Base-by-base conservation (phyloP, 139 green algal genomes). In the Ostreobium quekettii region DNA sequence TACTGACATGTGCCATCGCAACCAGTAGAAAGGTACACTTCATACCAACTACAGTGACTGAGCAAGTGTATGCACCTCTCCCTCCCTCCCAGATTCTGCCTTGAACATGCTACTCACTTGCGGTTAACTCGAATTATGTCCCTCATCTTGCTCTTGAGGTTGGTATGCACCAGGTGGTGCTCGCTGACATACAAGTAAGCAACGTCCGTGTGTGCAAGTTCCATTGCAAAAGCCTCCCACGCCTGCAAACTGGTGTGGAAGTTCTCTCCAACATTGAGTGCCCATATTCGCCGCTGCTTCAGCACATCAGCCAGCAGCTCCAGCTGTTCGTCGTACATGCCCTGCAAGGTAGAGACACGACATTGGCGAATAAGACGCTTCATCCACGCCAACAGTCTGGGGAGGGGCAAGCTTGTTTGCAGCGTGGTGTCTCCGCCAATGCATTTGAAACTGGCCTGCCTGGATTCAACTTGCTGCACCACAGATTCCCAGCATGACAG, bases 261-360 rank as follows among this genome's bases (percentile, higher is more conserved):
- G 70, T 86, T 87, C 74, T 89, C 83, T 1, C 83, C 83, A 11
- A 84, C 66, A 11, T 89, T 87, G 3, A 87, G 38, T 1, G 77
- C 80, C 81, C 81, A 89, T 48, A 89, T 85, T 33, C 69, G 73
- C n/a, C 66, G 32, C 33, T 66, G 67, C 48, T 38, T 36, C 67
- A 87, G 74, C 32, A 78, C 67, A 3, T 67, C 38, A 2, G 30
- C 49, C 58, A 87, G 66, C 8, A 39, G 48, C 28, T 76, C 70
- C 56, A 89, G 75, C 72, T 89, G 81, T 28, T 49, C 62, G 48
- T 89, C 83, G 26, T 64, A 39, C 72, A 89, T 79, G 29, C 79
- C 81, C 71, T 78, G 71, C 47, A 57, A 31, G 24, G 11, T 35
- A n/a, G n/a, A n/a, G n/a, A n/a, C n/a, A n/a, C n/a, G n/a, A n/a